A percentile compares a stretch with the other conserved stretches of the same genome.
phyloP scores from a whole-genome alignment of 495 filamentous ascomycete genomes.

The Antarctomyces pellizariae region DNA sequence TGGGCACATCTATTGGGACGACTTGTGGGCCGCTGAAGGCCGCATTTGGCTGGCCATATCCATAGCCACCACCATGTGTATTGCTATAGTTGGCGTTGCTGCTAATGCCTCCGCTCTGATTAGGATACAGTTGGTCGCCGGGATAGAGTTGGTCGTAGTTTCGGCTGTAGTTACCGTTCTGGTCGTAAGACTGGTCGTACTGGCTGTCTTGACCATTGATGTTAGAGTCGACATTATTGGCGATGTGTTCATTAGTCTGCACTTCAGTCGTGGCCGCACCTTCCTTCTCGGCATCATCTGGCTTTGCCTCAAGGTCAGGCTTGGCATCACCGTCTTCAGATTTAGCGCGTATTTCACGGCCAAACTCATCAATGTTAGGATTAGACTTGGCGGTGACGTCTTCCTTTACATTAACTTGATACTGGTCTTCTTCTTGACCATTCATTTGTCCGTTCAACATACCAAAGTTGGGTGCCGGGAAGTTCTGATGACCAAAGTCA shows the following conservation, averaged over 20 bases:
- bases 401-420: no score
- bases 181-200: no score
- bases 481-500: constrained; percentile 11
- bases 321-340: constrained; percentile 2
- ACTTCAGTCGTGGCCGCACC: constrained; percentile 5
- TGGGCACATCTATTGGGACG: constrained; percentile 25
- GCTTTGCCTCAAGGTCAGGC: constrained; percentile 1
- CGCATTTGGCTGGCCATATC: neutral
- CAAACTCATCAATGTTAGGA: constrained; percentile 27
- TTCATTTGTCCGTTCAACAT: no score
- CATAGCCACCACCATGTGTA: constrained; percentile 1
- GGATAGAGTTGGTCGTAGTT: no score
- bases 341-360: constrained; percentile 20
- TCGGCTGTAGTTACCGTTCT: no score
- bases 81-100: neutral
- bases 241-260: constrained; percentile 7
- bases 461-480: constrained; percentile 13
- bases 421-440: no score
- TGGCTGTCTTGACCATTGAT: no score
- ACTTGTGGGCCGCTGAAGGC: constrained; percentile 3
- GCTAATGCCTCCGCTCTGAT: no score
- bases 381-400: no score
- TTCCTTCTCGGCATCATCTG: neutral
- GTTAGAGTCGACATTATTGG: constrained; percentile 3
- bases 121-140: no score